Evolutionary conservation across 202 grass and related monocot species (phyloP).

Genomic region (Schoenoplectus tabernaemontani): DNA sequence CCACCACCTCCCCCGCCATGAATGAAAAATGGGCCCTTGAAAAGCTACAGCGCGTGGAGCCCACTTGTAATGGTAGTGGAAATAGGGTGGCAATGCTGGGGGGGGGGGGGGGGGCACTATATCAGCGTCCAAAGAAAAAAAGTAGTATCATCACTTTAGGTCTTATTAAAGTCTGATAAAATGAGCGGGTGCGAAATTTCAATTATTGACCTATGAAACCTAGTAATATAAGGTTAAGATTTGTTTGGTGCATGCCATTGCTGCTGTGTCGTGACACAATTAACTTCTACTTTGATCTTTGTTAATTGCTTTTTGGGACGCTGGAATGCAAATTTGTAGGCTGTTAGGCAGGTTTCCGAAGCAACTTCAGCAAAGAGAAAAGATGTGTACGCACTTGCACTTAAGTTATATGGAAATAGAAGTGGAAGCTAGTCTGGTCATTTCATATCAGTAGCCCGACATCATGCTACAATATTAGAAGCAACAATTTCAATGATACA

Average conservation of each 20-base stretch:
- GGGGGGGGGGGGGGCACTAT: too few relatives aligned
- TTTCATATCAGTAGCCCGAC: background rate
- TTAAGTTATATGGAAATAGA: conserved; percentile 64
- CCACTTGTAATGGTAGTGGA: too few relatives aligned
- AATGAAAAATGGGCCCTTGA: too few relatives aligned
- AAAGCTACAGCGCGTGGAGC: too few relatives aligned
- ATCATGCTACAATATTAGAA: conserved; percentile 2
- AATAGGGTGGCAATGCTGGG: too few relatives aligned
- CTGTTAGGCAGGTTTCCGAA: conserved; percentile 66
- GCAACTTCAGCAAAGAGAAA: conserved; percentile 85
- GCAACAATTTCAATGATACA: background rate
- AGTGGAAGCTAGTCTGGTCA: conserved; percentile 14
- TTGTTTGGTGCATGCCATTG: background rate
- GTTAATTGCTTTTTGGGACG: conserved; percentile 16
- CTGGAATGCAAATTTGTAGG: conserved; percentile 40
- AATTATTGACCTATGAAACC: conserved; percentile 7
- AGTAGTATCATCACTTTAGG: background rate
- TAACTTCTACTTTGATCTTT: background rate
- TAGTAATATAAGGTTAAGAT: background rate
- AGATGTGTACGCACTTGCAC: conserved; percentile 93
- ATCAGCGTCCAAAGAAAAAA: background rate
- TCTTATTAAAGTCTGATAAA: background rate
- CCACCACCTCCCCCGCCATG: too few relatives aligned
- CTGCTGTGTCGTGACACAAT: background rate
- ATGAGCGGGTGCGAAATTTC: background rate